Percentiles rank a stretch among this genome's conserved stretches.
Evolutionary conservation across 192 early-diverging fungal species (phyloP).

Genomic region (Chytriomyces sp.): DNA sequence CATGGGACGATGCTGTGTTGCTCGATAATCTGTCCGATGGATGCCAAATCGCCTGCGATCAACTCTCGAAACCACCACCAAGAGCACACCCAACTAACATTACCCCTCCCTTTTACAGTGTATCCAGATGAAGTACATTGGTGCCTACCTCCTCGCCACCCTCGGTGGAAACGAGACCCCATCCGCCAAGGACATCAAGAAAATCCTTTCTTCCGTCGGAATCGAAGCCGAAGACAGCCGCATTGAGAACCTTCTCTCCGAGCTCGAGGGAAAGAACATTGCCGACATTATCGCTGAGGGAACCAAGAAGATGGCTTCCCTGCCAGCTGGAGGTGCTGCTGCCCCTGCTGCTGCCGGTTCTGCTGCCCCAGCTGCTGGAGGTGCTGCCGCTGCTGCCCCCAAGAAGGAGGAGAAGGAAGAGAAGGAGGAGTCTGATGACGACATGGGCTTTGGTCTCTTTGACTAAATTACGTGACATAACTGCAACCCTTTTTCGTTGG

Average conservation of each 20-base stretch:
- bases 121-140: constrained; percentile 91
- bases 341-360: constrained; percentile 66
- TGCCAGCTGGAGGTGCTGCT: constrained; percentile 90
- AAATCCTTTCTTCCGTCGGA: constrained; percentile 88
- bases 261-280: constrained; percentile 88
- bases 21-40: too few species aligned
- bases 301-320: constrained; percentile 87
- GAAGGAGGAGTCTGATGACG: constrained; percentile 83
- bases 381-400: constrained; percentile 63
- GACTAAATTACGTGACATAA: constrained; percentile 69
- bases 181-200: constrained; percentile 76
- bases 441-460: constrained; percentile 98
- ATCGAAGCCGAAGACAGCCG: constrained; percentile 87
- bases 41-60: too few species aligned
- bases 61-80: background rate
- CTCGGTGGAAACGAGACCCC: constrained; percentile 86
- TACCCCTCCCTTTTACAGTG: background rate
- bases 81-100: background rate
- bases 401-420: constrained; percentile 72
- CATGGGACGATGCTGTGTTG: too few species aligned
- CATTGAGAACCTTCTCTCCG: constrained; percentile 75
- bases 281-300: constrained; percentile 92
- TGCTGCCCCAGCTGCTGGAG: constrained; percentile 69
- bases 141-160: constrained; percentile 94
- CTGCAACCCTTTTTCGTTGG: too few species aligned